Conservation (phyloP, 305 asterid genomes). For the Ajuga reptans region DNA sequence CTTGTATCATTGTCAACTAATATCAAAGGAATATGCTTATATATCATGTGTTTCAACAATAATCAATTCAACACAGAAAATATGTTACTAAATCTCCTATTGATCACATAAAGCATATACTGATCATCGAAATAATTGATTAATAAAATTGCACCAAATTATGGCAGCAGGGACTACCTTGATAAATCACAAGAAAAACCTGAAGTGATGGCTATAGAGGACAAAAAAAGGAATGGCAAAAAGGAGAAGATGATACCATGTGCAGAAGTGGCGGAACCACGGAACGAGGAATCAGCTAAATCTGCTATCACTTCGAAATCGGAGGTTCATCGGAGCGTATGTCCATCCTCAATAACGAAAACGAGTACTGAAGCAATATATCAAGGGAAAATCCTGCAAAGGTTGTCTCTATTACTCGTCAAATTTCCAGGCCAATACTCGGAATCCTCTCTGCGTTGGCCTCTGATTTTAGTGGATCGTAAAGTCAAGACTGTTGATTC, state of each 20-base stretch:
- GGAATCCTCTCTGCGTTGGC: conserved; percentile 76
- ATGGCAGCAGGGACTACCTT: too few species aligned
- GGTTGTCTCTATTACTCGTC: conserved; percentile 77
- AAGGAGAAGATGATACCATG: conserved; percentile 16
- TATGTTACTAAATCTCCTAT: too few species aligned
- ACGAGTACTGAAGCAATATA: conserved; percentile 16
- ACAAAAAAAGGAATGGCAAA: conserved; percentile 15
- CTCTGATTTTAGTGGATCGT: conserved; percentile 63
- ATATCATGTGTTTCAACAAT: too few species aligned
- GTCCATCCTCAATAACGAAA: conserved; percentile 29
- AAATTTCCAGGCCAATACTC: conserved; percentile 47
- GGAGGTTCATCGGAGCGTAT: conserved; percentile 20
- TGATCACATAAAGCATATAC: too few species aligned
- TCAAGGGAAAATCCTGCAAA: conserved; percentile 66
- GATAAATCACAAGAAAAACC: not conserved
- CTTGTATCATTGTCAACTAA: too few species aligned
- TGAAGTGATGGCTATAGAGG: conserved; percentile 9
- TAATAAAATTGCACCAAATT: too few species aligned
- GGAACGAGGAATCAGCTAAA: too few species aligned
- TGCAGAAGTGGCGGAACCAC: conserved; percentile 26
- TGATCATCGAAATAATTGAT: too few species aligned
- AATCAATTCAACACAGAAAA: too few species aligned
- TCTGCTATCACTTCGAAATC: conserved; percentile 11
- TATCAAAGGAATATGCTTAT: too few species aligned
- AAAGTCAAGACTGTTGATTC: conserved; percentile 35